A percentile compares a stretch with the other conserved stretches of the same genome.
phyloP scores from a whole-genome alignment of 257 asterid genomes.

The Ilex aquifolium region DNA sequence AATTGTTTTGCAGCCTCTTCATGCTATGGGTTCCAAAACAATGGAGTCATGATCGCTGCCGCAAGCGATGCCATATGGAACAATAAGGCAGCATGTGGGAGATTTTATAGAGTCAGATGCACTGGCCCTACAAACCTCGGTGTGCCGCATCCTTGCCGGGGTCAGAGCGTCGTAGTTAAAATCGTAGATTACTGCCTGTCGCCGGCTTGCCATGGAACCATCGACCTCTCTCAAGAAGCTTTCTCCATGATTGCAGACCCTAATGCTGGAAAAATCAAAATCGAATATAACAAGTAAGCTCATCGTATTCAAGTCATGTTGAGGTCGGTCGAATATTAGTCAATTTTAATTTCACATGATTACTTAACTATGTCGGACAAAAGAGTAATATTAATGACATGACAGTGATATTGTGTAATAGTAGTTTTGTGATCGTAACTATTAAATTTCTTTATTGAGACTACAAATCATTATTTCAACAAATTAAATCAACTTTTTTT shows the following conservation, averaged over 20 bases:
- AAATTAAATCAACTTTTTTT: too few species aligned
- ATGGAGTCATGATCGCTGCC: conserved; percentile 38
- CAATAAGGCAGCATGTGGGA: conserved; percentile 36
- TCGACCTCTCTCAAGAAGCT: conserved; percentile 49
- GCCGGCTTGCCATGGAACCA: conserved; percentile 21
- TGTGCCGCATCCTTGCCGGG: conserved; percentile 32
- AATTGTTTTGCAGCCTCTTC: conserved; percentile 33
- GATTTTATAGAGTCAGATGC: conserved; percentile 28
- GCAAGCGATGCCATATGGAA: conserved; percentile 22
- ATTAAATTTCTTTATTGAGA: too few species aligned
- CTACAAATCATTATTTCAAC: too few species aligned
- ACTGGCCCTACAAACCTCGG: conserved; percentile 33
- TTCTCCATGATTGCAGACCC: conserved; percentile 36
- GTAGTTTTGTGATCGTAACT: too few species aligned
- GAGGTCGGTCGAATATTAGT: too few species aligned
- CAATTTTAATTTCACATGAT: too few species aligned
- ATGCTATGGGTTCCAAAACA: conserved; percentile 32
- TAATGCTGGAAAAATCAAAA: conserved; percentile 33
- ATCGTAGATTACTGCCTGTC: conserved; percentile 43
- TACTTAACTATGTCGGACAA: too few species aligned
- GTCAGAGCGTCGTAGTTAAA: conserved; percentile 24
- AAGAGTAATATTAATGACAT: too few species aligned
- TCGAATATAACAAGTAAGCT: conserved; percentile 27
- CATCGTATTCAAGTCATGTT: too few species aligned
- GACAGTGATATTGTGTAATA: too few species aligned